Percentiles rank a stretch among this genome's conserved stretches.
phyloP scores from a whole-genome alignment of 306 rosid species.

The Medicago truncatula region MtrunA17r5.0-ANR NC_053043.1:23133501-23134000 shows the following conservation, averaged over 20 bases:
- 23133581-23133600: background rate
- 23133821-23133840: background rate
- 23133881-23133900: background rate
- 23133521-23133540: background rate
- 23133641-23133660: slow-evolving; percentile 47
- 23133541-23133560: background rate
- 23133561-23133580: background rate
- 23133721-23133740: slow-evolving; percentile 46
- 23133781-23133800: slow-evolving; percentile 47
- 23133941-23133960: too few species aligned
- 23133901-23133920: background rate
- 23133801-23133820: slow-evolving; percentile 27
- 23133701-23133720: slow-evolving; percentile 19
- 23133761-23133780: slow-evolving; percentile 45
- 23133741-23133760: slow-evolving; percentile 47
- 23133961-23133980: too few species aligned
- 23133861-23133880: background rate
- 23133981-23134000: too few species aligned
- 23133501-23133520: background rate
- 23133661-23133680: slow-evolving; percentile 54
- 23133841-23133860: background rate
- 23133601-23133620: background rate
- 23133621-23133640: background rate
- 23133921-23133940: too few species aligned
- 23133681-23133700: slow-evolving; percentile 42